phyloP scores from a whole-genome alignment of 2,329 filamentous ascomycete species.

The Trichoderma simmonsii region DNA sequence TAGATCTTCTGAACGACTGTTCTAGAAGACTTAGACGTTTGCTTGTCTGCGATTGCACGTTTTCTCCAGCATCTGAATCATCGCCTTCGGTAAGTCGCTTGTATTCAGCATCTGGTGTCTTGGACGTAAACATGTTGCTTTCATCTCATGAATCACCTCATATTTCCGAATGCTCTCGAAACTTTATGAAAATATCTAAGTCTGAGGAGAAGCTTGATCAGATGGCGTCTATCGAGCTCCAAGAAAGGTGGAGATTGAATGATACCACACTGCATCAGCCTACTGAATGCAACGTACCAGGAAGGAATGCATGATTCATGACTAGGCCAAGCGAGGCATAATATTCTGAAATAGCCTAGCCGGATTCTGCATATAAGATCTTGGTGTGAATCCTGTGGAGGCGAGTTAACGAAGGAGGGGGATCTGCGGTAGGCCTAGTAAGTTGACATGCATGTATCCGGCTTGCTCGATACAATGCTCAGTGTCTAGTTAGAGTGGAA shows the following conservation, averaged over 20 bases:
- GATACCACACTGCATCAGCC: neutral
- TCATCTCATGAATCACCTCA: neutral
- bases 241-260: neutral
- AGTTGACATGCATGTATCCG: neutral
- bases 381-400: neutral
- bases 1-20: neutral
- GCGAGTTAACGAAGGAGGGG: neutral
- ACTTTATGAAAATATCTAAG: neutral
- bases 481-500: neutral
- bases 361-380: neutral
- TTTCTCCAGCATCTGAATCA: neutral
- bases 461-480: neutral
- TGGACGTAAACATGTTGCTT: neutral
- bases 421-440: neutral
- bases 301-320: too few species aligned
- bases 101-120: neutral
- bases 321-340: neutral
- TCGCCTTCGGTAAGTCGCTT: neutral
- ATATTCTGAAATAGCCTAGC: neutral
- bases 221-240: neutral
- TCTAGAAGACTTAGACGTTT: neutral
- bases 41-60: neutral
- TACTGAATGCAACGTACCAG: neutral
- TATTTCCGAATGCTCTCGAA: too few species aligned
- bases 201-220: neutral